phyloP scores from a whole-genome alignment of 306 rosid genomes.

The Begonia loranthoides region DNA sequence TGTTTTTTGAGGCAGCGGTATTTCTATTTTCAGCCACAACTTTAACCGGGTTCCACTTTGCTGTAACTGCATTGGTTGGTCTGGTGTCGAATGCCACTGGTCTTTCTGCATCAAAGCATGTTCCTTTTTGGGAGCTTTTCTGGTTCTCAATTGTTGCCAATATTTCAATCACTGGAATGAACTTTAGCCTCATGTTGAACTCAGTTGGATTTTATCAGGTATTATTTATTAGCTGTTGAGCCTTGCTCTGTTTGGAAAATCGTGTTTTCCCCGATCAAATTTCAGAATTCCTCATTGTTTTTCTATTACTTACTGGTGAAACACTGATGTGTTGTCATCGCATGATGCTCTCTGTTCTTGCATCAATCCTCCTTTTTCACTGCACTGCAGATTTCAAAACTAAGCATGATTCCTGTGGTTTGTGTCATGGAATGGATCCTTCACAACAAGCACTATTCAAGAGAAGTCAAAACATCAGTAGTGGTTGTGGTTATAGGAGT shows the following conservation, averaged over 20 bases:
- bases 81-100: conserved; percentile 78
- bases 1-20: too few species aligned
- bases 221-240: conserved; percentile 5
- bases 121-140: conserved; percentile 86
- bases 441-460: conserved; percentile 64
- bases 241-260: too few species aligned
- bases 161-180: conserved; percentile 79
- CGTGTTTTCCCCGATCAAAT: too few species aligned
- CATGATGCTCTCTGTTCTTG: too few species aligned
- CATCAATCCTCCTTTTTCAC: not conserved
- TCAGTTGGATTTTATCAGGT: conserved; percentile 92
- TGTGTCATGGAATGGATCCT: conserved; percentile 93
- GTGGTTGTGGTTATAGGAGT: conserved; percentile 80
- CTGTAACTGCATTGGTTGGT: conserved; percentile 82
- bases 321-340: too few species aligned
- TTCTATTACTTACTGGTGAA: too few species aligned
- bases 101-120: conserved; percentile 63
- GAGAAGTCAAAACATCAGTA: conserved; percentile 67
- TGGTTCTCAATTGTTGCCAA: conserved; percentile 90
- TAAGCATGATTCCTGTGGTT: conserved; percentile 97
- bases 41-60: conserved; percentile 85
- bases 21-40: conserved; percentile 49
- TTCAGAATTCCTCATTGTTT: too few species aligned
- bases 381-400: conserved; percentile 61
- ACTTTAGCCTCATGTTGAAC: conserved; percentile 90